Evolutionary conservation across 2,329 filamentous ascomycete genomes (phyloP).

Genomic region (Dryadomyces quercus-mongolicae): DNA sequence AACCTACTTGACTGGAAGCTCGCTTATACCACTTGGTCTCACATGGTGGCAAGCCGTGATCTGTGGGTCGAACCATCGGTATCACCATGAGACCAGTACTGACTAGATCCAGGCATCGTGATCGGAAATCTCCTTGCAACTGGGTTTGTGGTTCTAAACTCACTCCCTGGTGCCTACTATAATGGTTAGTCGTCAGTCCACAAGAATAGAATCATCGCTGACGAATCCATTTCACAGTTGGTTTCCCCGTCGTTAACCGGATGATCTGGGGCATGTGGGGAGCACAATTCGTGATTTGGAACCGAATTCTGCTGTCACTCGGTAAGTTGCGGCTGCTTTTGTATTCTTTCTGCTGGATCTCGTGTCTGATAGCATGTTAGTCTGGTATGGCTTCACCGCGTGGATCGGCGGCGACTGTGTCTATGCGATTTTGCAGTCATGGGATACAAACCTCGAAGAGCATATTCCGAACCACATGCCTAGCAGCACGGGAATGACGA

Average conservation of each 20-base stretch:
- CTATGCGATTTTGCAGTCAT: constrained; percentile 31
- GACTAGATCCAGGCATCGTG: constrained; percentile 16
- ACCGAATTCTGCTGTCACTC: constrained; percentile 27
- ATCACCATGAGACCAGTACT: not conserved
- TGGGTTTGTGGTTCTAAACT: constrained; percentile 27
- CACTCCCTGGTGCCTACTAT: constrained; percentile 28
- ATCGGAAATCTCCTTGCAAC: constrained; percentile 27
- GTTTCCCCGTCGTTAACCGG: constrained; percentile 21
- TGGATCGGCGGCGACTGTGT: constrained; percentile 34
- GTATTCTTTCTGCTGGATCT: not conserved
- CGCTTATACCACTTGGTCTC: constrained; percentile 27
- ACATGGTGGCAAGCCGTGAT: constrained; percentile 31
- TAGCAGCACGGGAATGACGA: constrained; percentile 8
- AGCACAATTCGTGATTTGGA: constrained; percentile 18
- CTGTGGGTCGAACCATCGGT: not conserved
- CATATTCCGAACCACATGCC: constrained; percentile 30
- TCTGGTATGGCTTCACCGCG: constrained; percentile 29
- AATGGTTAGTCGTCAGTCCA: constrained; percentile 18
- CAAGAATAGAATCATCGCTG: not conserved
- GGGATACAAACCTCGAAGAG: constrained; percentile 28
- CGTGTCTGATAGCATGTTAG: not conserved
- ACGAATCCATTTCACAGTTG: constrained; percentile 8
- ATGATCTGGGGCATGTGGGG: constrained; percentile 20
- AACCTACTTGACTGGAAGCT: constrained; percentile 27
- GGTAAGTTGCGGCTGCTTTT: constrained; percentile 18